A percentile compares a stretch with the other conserved stretches of the same genome.
Evolutionary conservation across 2,329 filamentous ascomycete species (phyloP).

Genomic region (Paraconiothyrium brasiliense): DNA sequence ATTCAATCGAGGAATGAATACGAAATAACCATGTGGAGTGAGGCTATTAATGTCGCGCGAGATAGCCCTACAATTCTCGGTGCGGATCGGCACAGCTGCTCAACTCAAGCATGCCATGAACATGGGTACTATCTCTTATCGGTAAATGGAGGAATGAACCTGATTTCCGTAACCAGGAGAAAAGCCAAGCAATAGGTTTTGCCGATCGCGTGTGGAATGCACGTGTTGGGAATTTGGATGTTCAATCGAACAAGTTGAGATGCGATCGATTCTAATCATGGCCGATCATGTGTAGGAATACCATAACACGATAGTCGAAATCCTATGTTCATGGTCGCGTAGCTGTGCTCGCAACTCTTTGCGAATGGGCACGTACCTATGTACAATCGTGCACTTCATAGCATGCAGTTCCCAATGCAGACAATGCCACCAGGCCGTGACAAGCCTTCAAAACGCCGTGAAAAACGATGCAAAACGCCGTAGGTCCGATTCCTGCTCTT

Average conservation of each 20-base stretch:
- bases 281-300: not conserved
- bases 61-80: not conserved
- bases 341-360: constrained; percentile 1
- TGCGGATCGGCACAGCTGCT: not conserved
- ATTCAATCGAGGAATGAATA: not conserved
- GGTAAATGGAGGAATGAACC: not conserved
- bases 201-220: not conserved
- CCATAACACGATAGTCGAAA: not conserved
- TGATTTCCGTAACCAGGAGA: not conserved
- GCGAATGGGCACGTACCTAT: not conserved
- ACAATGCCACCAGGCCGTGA: not conserved
- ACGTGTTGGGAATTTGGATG: not conserved
- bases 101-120: not conserved
- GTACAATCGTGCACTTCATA: not conserved
- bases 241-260: not conserved
- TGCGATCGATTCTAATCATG: not conserved
- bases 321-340: constrained; percentile 2
- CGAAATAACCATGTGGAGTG: not conserved
- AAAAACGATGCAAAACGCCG: not conserved
- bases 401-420: constrained; percentile 7
- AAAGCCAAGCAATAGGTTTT: not conserved
- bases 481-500: not conserved
- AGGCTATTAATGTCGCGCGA: not conserved
- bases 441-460: constrained; percentile 2
- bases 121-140: not conserved